Conservation (phyloP, 805 yeast species). For the Saccharomycopsis amapae region DNA sequence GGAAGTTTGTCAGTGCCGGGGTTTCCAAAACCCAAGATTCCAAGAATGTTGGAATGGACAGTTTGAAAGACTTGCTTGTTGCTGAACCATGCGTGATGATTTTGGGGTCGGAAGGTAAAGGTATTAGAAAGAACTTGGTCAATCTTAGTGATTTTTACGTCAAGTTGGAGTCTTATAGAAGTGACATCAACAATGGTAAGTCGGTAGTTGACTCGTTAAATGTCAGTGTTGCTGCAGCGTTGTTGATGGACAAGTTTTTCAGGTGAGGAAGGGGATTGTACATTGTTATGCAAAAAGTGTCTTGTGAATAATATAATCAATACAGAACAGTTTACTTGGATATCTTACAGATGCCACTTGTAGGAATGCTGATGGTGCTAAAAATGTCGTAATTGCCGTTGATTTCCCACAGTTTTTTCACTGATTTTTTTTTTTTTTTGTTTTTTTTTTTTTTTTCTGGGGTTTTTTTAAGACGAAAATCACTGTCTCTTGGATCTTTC, state of each 20-base stretch:
- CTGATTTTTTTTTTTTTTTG: no score
- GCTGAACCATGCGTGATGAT: slow-evolving; percentile 60
- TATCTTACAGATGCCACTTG: no score
- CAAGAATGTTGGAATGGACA: slow-evolving; percentile 17
- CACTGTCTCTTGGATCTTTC: no score
- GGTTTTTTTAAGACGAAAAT: no score
- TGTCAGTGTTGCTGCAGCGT: slow-evolving; percentile 84
- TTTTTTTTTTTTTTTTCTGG: no score
- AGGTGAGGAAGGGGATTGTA: no score
- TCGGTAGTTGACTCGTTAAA: slow-evolving; percentile 65
- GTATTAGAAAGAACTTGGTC: slow-evolving; percentile 62
- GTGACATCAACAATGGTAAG: slow-evolving; percentile 12
- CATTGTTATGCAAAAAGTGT: no score
- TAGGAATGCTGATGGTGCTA: not conserved
- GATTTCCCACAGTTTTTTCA: no score
- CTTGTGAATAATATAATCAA: no score
- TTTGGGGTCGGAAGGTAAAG: slow-evolving; percentile 81
- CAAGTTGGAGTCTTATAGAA: slow-evolving; percentile 28
- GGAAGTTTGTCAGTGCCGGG: slow-evolving; percentile 66
- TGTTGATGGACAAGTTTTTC: slow-evolving; percentile 36
- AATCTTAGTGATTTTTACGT: slow-evolving; percentile 46
- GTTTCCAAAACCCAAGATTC: slow-evolving; percentile 28
- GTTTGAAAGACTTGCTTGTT: slow-evolving; percentile 32
- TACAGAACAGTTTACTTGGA: no score
- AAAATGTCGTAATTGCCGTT: no score